phyloP scores from a whole-genome alignment of 2,329 filamentous ascomycete genomes.

The Exutisphaerella laricina region DNA sequence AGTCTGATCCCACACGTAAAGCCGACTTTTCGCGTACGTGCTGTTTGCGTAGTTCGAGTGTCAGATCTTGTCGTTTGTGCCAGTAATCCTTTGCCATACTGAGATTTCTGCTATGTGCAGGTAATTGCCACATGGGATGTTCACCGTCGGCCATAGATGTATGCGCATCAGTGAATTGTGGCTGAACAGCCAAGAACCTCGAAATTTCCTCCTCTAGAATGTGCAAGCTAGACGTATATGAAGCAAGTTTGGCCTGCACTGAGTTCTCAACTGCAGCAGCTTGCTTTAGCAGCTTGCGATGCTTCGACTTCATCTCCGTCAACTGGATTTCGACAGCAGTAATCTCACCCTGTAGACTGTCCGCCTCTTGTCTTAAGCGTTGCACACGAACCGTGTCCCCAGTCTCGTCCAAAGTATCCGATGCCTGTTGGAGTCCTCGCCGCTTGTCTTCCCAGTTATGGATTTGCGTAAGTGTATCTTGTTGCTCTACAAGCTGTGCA shows the following conservation, averaged over 20 bases:
- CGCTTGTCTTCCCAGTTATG: slow-evolving; percentile 56
- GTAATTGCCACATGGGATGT: slow-evolving; percentile 45
- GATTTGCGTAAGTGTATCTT: slow-evolving; percentile 54
- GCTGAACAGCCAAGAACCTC: slow-evolving; percentile 45
- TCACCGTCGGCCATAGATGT: slow-evolving; percentile 13
- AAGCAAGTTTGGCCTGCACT: slow-evolving; percentile 65
- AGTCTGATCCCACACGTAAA: slow-evolving; percentile 58
- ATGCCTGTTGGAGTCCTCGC: slow-evolving; percentile 49
- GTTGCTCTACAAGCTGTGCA: slow-evolving; percentile 52
- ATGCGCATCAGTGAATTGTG: slow-evolving; percentile 8
- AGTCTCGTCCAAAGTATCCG: slow-evolving; percentile 51
- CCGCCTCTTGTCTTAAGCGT: slow-evolving; percentile 47
- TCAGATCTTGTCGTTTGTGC: slow-evolving; percentile 55
- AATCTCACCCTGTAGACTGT: slow-evolving; percentile 57
- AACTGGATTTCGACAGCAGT: slow-evolving; percentile 34
- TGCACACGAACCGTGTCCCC: slow-evolving; percentile 54
- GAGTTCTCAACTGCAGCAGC: slow-evolving; percentile 60
- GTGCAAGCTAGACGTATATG: slow-evolving; percentile 61
- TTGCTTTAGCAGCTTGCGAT: slow-evolving; percentile 54
- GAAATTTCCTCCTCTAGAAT: slow-evolving; percentile 60
- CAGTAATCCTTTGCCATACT: slow-evolving; percentile 69
- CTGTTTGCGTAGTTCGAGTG: slow-evolving; percentile 51
- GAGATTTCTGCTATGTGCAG: slow-evolving; percentile 59
- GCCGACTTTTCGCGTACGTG: slow-evolving; percentile 59
- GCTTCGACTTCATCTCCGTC: slow-evolving; percentile 52